Percentiles rank a stretch among this genome's conserved stretches.
Conservation (phyloP, 2,329 filamentous ascomycete genomes). For the Diatrype stigma region DNA sequence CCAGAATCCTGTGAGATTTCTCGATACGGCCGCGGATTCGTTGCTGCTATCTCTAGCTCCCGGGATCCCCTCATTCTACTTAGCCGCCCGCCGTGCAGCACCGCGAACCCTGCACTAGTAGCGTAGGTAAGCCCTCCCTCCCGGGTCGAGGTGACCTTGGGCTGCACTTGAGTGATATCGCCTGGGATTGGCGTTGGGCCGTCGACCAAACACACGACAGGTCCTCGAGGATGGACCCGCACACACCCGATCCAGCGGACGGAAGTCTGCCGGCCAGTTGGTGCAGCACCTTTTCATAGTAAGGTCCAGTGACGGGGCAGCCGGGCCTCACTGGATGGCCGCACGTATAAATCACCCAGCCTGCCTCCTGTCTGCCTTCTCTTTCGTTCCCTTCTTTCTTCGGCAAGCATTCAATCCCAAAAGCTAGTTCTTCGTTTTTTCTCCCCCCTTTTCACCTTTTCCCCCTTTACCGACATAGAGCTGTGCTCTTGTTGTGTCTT, state of each 20-base stretch:
- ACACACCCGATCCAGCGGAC: conserved; percentile 17
- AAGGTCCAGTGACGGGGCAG: conserved; percentile 8
- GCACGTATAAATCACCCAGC: conserved; percentile 37
- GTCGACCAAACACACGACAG: conserved; percentile 21
- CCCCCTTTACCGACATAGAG: conserved; percentile 39
- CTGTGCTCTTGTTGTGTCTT: conserved; percentile 48
- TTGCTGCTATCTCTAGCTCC: conserved; percentile 11
- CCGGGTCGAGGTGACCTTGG: conserved; percentile 18
- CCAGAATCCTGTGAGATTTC: conserved; percentile 12
- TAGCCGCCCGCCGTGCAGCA: conserved; percentile 39
- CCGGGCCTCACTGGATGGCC: conserved; percentile 28
- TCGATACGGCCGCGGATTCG: conserved; percentile 18
- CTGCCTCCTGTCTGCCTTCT: conserved; percentile 31
- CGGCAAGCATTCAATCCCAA: conserved; percentile 60
- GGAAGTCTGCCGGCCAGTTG: conserved; percentile 18
- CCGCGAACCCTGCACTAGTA: conserved; percentile 25
- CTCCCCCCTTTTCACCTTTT: conserved; percentile 35
- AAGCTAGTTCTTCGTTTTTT: conserved; percentile 52
- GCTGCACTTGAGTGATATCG: conserved; percentile 16
- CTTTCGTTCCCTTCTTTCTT: conserved; percentile 47
- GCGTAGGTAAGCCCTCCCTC: conserved; percentile 22
- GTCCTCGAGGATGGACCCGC: conserved; percentile 15
- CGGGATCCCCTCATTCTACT: conserved; percentile 23
- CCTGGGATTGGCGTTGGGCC: conserved; percentile 16
- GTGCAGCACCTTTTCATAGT: conserved; percentile 4